Percentiles rank a stretch among this genome's conserved stretches.
Conservation (phyloP, 495 filamentous ascomycete genomes). For the Hypoxylon fuscum region DNA sequence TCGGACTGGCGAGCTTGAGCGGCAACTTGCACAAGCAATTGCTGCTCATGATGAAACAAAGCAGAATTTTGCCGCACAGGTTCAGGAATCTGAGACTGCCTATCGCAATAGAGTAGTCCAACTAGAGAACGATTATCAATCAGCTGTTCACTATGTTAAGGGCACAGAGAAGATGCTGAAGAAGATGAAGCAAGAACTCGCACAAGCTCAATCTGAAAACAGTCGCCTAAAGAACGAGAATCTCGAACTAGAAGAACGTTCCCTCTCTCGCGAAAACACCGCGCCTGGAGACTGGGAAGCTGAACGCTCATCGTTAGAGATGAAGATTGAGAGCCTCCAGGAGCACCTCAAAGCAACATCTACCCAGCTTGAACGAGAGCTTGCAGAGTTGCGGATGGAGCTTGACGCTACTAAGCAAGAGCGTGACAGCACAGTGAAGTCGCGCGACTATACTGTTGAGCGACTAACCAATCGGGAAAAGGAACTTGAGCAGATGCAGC, state of each 20-base stretch:
- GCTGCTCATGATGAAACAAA: slow-evolving; percentile 87
- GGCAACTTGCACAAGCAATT: slow-evolving; percentile 80
- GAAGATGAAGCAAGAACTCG: slow-evolving; percentile 96
- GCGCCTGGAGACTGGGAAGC: slow-evolving; percentile 74
- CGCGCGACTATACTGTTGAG: slow-evolving; percentile 64
- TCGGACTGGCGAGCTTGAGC: slow-evolving; percentile 88
- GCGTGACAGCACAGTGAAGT: slow-evolving; percentile 68
- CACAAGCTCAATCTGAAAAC: slow-evolving; percentile 87
- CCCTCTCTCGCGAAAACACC: slow-evolving; percentile 50
- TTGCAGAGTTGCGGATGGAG: slow-evolving; percentile 71
- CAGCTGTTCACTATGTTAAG: slow-evolving; percentile 99
- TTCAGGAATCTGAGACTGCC: slow-evolving; percentile 81
- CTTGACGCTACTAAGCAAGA: slow-evolving; percentile 71
- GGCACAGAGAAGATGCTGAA: slow-evolving; percentile 99
- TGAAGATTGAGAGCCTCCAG: slow-evolving; percentile 73
- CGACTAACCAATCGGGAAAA: slow-evolving; percentile 67
- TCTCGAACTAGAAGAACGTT: slow-evolving; percentile 64
- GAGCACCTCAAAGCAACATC: slow-evolving; percentile 71
- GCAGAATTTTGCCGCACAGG: slow-evolving; percentile 74
- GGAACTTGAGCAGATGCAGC: slow-evolving; percentile 82
- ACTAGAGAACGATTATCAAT: slow-evolving; percentile 95
- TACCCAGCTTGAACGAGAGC: slow-evolving; percentile 73
- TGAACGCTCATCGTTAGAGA: slow-evolving; percentile 73
- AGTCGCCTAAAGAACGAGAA: slow-evolving; percentile 82
- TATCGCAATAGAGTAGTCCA: slow-evolving; percentile 93